Conservation (phyloP, 2,329 filamentous ascomycete species). For the Colletotrichum sp. region DNA sequence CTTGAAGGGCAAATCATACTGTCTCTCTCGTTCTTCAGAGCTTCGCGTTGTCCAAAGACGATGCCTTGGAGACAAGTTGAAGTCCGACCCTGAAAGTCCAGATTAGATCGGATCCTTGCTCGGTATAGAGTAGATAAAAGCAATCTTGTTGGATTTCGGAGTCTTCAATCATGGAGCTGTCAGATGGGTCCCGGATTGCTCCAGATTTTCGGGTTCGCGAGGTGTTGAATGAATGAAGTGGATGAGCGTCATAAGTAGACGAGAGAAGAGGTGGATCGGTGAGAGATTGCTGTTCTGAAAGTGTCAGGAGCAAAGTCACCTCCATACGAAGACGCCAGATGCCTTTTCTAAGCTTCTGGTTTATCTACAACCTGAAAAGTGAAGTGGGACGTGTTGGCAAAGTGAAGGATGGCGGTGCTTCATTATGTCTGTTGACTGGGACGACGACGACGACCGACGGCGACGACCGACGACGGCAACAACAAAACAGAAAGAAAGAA, state of each 20-base stretch:
- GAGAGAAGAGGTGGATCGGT: not conserved
- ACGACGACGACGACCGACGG: not conserved
- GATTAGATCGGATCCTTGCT: not conserved
- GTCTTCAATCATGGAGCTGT: not conserved
- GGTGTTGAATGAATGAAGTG: not conserved
- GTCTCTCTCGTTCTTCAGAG: not conserved
- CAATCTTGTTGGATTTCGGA: not conserved
- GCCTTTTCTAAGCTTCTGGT: not conserved
- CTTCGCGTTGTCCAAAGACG: not conserved
- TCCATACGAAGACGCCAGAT: not conserved
- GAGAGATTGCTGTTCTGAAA: not conserved
- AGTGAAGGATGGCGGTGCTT: not conserved
- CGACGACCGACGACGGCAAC: not conserved
- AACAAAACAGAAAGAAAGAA: not conserved
- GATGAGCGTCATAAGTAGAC: not conserved
- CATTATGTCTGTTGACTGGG: not conserved
- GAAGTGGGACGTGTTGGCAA: not conserved
- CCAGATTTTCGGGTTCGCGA: not conserved
- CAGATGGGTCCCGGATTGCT: not conserved
- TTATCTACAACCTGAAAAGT: not conserved
- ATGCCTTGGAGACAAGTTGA: not conserved
- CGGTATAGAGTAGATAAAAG: not conserved
- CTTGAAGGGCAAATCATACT: not conserved
- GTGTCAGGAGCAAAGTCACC: not conserved
- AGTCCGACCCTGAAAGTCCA: not conserved